These are phyloP conservation scores for Pseudocercospora cruenta DNA, from an alignment of 2,329 filamentous ascomycete species.

Conservation along the genomic window DNA sequence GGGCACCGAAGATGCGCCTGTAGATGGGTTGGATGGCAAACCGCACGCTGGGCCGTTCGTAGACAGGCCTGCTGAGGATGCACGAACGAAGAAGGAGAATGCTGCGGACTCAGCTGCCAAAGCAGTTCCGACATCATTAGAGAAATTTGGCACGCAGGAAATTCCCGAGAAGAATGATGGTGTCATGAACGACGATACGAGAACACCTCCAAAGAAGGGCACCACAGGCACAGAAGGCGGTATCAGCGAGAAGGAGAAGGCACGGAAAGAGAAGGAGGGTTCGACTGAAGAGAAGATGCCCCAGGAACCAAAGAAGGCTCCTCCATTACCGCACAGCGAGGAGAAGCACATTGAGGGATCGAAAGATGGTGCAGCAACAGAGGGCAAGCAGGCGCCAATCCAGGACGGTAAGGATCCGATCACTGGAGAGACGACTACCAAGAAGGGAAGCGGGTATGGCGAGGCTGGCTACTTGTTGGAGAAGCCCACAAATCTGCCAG, in stretches of 20 bases:
- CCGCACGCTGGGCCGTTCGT: conserved; percentile 86
- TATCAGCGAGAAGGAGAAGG: conserved; percentile 84
- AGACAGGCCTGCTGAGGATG: conserved; percentile 50
- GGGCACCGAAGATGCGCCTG: conserved; percentile 78
- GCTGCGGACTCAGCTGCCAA: conserved; percentile 38
- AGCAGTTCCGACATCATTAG: conserved; percentile 38
- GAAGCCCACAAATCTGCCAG: conserved; percentile 67
- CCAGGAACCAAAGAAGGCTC: conserved; percentile 81
- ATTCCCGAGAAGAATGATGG: conserved; percentile 68
- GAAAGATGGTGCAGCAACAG: conserved; percentile 34
- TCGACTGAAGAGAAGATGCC: conserved; percentile 71
- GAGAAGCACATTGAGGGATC: conserved; percentile 63
- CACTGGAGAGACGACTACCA: conserved; percentile 36
- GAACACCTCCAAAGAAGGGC: conserved; percentile 76
- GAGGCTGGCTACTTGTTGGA: conserved; percentile 42
- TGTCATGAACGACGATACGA: conserved; percentile 88
- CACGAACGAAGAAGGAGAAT: conserved; percentile 30
- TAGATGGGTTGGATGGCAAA: conserved; percentile 91
- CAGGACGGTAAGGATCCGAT: conserved; percentile 41
- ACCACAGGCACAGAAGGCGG: conserved; percentile 88
- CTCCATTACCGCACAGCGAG: conserved; percentile 79
- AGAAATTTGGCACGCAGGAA: conserved; percentile 40
- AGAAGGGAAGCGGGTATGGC: conserved; percentile 32
- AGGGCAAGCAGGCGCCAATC: conserved; percentile 35
- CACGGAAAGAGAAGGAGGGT: conserved; percentile 66